phyloP scores from a whole-genome alignment of 768 basidiomycete species.

The Phaffia tasmanica region DNA sequence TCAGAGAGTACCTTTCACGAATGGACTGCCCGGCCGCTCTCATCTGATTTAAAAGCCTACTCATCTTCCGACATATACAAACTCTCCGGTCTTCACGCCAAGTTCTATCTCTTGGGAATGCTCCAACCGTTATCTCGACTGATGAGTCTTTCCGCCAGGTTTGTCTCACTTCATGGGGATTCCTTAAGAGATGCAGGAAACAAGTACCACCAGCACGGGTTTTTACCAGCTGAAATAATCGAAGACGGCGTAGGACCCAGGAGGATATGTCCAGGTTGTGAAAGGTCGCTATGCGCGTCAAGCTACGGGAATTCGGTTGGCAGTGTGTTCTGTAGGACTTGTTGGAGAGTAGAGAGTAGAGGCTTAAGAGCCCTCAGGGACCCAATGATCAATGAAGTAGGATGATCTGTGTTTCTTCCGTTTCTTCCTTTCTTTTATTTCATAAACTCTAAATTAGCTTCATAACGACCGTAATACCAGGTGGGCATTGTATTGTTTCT shows the following conservation, averaged over 20 bases:
- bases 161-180: not conserved
- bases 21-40: slow-evolving; percentile 42
- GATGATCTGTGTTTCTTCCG: too few relatives aligned
- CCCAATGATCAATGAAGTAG: too few relatives aligned
- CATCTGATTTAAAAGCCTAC: slow-evolving; percentile 39
- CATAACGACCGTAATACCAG: too few relatives aligned
- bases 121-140: slow-evolving; percentile 13
- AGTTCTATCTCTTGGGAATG: slow-evolving; percentile 33
- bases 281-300: not conserved
- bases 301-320: not conserved
- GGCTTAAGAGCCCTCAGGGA: too few relatives aligned
- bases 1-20: slow-evolving; percentile 31
- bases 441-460: too few relatives aligned
- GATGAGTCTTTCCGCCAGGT: not conserved
- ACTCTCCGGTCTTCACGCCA: slow-evolving; percentile 38
- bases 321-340: not conserved
- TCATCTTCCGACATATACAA: slow-evolving; percentile 43
- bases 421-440: too few relatives aligned
- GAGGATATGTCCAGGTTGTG: not conserved
- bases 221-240: slow-evolving; percentile 7
- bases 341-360: slow-evolving; percentile 7
- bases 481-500: too few relatives aligned
- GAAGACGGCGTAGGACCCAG: not conserved
- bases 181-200: not conserved
- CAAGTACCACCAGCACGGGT: slow-evolving; percentile 8